Evolutionary conservation across 805 yeast species (phyloP), one percentile per base, ranked within the genome.

Genomic region (Schizosaccharomyces cryophilus): DNA sequence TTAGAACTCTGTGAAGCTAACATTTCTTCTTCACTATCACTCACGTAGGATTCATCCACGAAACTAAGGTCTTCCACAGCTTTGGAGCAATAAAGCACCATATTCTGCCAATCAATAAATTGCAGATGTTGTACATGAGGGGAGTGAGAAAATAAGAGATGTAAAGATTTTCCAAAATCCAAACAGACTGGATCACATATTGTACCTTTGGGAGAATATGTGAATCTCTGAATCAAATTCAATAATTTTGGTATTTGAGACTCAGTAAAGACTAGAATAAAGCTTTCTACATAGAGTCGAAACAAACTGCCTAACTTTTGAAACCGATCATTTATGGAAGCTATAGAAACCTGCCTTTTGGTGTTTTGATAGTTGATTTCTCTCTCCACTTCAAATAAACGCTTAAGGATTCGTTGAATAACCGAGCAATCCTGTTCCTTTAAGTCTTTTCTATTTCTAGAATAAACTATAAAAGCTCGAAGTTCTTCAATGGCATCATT

Each of bases 91-190:
- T 60, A 62, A 19, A 29, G 21, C 13, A 61, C 62, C 9, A 62
- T 59, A 11, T 42, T 60, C 7, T 21, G 19, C 66, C 64, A 62
- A 3, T 54, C 63, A 7, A 17, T 51, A 3, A 40, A 60, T 29
- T 62, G 26, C 35, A 66, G 60, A 54, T 65, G 66, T 42, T 67
- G 67, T 5, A 67, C 54, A 30, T 66, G 66, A 2, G 67, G 64
- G 3, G 65, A 38, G 26, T 65, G 61, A 19, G 60, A 42, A 58
- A 64, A 21, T 21, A 51, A 29, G 3, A 29, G 15, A 17, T 29
- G 56, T 3, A 51, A 29, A 51, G 35, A 21, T 29, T 51, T 51
- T 17, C 30, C 30, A 51, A 51, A 21, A 29, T 51, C 31, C 30
- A 51, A 29, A 51, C 35, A 24, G 38, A 51, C 56, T 9, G n/a